These are phyloP conservation scores for Mariannaea sp. DNA, from an alignment of 2,329 filamentous ascomycete species.

Conservation along the genomic window DNA sequence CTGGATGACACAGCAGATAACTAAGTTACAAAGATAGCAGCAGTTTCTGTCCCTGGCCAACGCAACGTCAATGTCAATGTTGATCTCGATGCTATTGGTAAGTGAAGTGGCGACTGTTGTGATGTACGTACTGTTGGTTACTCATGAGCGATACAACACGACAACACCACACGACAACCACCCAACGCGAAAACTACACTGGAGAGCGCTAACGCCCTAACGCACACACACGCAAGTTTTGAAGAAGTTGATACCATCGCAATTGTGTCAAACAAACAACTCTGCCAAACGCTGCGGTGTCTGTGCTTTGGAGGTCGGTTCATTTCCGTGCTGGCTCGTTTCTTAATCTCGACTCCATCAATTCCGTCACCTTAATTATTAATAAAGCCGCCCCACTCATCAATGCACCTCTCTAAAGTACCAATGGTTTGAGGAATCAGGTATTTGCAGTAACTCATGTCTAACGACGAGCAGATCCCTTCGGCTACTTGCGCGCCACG, in stretches of 20 bases:
- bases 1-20: slow-evolving; percentile 22
- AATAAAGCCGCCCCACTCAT: not conserved
- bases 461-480: too few species aligned
- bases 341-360: not conserved
- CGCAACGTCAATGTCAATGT: not conserved
- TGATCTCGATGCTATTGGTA: not conserved
- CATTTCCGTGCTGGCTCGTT: not conserved
- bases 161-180: too few species aligned
- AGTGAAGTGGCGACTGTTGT: slow-evolving; percentile 8
- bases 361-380: not conserved
- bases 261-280: too few species aligned
- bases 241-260: not conserved
- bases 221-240: too few species aligned
- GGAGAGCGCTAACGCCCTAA: too few species aligned
- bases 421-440: too few species aligned
- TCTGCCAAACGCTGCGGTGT: too few species aligned
- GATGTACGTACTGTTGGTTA: not conserved
- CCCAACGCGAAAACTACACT: too few species aligned
- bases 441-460: too few species aligned
- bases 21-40: slow-evolving; percentile 4
- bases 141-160: too few species aligned
- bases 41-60: not conserved
- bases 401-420: too few species aligned
- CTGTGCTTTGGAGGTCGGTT: not conserved
- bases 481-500: not conserved